A percentile compares a stretch with the other conserved stretches of the same genome.
Conservation (phyloP, 306 rosid genomes). For the Ziziphus jujuba region DNA sequence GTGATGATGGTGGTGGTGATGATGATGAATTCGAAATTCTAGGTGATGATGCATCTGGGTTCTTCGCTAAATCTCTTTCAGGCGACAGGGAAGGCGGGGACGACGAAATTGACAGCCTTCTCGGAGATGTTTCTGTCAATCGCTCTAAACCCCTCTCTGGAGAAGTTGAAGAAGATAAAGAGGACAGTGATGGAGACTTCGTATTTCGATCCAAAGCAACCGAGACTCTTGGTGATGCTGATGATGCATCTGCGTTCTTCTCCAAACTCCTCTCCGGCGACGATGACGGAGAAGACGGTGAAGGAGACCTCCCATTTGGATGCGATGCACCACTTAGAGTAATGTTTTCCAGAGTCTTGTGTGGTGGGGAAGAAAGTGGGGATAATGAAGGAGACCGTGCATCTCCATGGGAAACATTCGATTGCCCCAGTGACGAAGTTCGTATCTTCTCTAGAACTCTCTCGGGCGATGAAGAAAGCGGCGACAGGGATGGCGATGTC, state of each 20-base stretch:
- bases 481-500: background rate
- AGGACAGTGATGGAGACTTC: background rate
- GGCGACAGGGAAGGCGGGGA: constrained; percentile 37
- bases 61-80: constrained; percentile 11
- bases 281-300: constrained; percentile 17
- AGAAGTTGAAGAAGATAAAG: constrained; percentile 19
- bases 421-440: constrained; percentile 18
- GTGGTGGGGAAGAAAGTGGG: constrained; percentile 31
- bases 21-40: constrained; percentile 17
- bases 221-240: constrained; percentile 14
- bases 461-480: constrained; percentile 14
- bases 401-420: constrained; percentile 17
- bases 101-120: constrained; percentile 11
- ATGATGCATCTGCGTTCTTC: constrained; percentile 18
- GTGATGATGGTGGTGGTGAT: constrained; percentile 26
- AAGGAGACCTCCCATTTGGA: constrained; percentile 16
- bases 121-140: constrained; percentile 10
- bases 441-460: constrained; percentile 27
- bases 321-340: constrained; percentile 12
- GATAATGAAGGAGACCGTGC: constrained; percentile 30
- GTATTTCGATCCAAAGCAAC: constrained; percentile 17
- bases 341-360: constrained; percentile 4
- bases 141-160: constrained; percentile 18
- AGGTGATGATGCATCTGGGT: constrained; percentile 19
- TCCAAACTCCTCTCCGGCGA: constrained; percentile 20